These are phyloP conservation scores for Metroxylon sagu DNA, from an alignment of 176 grass and related monocot genomes.

Conservation along the genomic window DNA sequence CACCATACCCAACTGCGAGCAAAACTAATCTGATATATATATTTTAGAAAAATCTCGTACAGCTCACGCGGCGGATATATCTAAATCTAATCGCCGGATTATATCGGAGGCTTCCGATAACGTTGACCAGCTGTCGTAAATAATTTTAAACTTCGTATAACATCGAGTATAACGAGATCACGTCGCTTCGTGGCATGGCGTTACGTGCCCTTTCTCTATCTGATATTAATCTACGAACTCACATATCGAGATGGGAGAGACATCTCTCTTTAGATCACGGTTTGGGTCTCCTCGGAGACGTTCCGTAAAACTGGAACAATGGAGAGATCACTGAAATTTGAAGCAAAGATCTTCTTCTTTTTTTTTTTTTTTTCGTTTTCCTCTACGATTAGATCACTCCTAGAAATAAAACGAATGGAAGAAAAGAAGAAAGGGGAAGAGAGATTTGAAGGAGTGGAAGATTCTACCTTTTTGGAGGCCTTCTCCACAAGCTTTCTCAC, in stretches of 20 bases:
- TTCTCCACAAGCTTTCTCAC: slow-evolving; percentile 73
- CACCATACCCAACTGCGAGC: too few relatives aligned
- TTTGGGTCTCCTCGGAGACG: too few relatives aligned
- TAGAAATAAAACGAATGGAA: neutral
- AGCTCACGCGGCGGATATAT: too few relatives aligned
- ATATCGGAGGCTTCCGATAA: slow-evolving; percentile 21
- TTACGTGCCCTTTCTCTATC: neutral
- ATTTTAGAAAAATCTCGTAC: too few relatives aligned
- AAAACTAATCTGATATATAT: too few relatives aligned
- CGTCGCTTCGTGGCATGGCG: slow-evolving; percentile 17
- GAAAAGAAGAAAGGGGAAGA: neutral
- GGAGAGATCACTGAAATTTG: neutral
- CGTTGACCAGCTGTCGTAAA: slow-evolving; percentile 2
- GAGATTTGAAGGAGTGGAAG: neutral
- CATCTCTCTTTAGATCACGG: too few relatives aligned
- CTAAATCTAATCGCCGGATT: too few relatives aligned
- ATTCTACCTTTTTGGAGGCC: slow-evolving; percentile 68
- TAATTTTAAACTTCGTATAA: neutral
- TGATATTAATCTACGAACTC: too few relatives aligned
- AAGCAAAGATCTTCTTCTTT: neutral
- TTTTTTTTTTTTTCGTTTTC: too few relatives aligned
- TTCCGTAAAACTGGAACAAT: too few relatives aligned
- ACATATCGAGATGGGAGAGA: too few relatives aligned
- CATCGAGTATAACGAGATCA: slow-evolving; percentile 30
- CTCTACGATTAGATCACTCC: too few relatives aligned